phyloP scores from a whole-genome alignment of 169 alveolate species.

The Plasmodium ovale region DNA sequence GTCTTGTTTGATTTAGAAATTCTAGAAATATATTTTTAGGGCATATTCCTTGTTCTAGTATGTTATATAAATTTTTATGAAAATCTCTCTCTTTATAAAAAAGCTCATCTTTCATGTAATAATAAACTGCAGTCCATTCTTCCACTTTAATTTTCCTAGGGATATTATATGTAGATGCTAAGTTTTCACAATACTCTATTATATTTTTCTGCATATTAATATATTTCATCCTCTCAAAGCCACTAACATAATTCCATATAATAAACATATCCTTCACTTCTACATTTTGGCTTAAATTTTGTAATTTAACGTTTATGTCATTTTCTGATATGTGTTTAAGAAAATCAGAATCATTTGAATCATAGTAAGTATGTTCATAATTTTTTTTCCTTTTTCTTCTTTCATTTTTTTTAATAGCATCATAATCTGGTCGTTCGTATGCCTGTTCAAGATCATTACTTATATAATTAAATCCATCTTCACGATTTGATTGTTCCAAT shows the following conservation, averaged over 20 bases:
- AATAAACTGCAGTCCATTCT: neutral
- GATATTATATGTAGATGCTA: neutral
- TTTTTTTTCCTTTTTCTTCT: neutral
- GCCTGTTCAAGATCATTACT: neutral
- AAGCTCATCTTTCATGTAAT: conserved; percentile 9
- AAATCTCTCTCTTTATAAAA: conserved; percentile 1
- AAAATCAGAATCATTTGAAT: neutral
- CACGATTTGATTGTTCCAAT: neutral
- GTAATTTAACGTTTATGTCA: neutral
- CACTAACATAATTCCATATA: conserved; percentile 18
- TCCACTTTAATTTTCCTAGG: conserved; percentile 1
- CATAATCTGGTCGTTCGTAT: neutral
- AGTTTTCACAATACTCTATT: conserved; percentile 10
- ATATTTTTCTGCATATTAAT: conserved; percentile 18
- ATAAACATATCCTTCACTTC: conserved; percentile 36
- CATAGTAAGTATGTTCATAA: neutral
- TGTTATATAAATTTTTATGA: neutral
- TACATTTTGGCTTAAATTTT: conserved; percentile 1
- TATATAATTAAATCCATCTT: neutral
- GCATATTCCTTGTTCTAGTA: neutral
- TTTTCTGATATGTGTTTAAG: neutral
- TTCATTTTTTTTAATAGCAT: neutral
- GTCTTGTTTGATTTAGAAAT: neutral
- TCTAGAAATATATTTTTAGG: neutral
- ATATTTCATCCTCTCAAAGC: conserved; percentile 21